Base-by-base conservation (phyloP, 2,329 filamentous ascomycete genomes). In the Arachnopeziza araneosa region DNA sequence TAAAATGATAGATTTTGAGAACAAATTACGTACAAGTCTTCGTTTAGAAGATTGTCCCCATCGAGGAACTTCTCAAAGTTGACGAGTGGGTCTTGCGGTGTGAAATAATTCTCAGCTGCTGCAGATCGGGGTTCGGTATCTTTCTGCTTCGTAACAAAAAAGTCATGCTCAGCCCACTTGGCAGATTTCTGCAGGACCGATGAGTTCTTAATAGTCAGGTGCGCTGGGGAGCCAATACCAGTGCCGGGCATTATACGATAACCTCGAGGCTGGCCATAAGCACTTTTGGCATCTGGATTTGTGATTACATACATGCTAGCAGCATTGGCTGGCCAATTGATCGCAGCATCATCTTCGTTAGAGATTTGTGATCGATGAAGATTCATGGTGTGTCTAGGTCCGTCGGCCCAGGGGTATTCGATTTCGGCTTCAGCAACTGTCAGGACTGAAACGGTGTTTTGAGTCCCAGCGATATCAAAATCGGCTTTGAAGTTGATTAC, bases 401-500 rank as follows among this genome's bases (percentile, higher is more conserved):
- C 60, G 23, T 77, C 78, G 10, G 54, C 52, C 81, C 81, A 84
- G 5, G 77, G 73, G 68, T 81, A 5, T 55, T 68, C 49, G 67
- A 48, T 66, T 6, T 62, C 66, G 63, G 60, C 63, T 59, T 44
- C 67, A 55, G 62, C 66, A 56, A 62, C 52, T 57, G n/a, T 67
- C 63, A 56, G 72, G 44, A 24, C 30, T 49, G 24, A 56, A 32
- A 82, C 67, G 1, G 75, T 77, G 69, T 82, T 83, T 49, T 72
- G 69, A 1, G 72, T 75, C 22, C 79, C 80, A 10, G 77, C 69
- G 32, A 83, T 75, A 64, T 83, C 80, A 36, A 77, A 74, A 65
- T 63, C 55, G 24, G 56, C 70, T 66, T 84, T 83, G 73, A 77
- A 83, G 64, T 79, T 82, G 49, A 83, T 66, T 0, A 83, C 79